Base-by-base conservation (phyloP, 73 alveolate species). In the Symbiodinium pilosum region DNA sequence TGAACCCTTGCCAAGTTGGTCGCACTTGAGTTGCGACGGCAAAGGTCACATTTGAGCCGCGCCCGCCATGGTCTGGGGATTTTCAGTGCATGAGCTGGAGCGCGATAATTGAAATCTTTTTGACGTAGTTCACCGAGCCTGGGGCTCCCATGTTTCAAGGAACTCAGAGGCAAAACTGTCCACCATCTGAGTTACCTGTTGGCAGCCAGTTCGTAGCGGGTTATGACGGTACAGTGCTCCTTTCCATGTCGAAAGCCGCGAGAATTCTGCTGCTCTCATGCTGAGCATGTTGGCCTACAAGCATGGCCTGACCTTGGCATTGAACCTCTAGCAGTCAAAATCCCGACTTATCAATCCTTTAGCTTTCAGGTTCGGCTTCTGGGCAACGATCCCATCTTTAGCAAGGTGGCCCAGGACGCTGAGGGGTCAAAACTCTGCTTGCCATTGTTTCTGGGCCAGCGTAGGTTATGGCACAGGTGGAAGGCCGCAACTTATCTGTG, bases 301-400 rank as follows among this genome's bases (percentile, higher is more conserved):
- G n/a, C n/a, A n/a, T n/a, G n/a, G n/a, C n/a, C n/a, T n/a, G n/a
- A n/a, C n/a, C n/a, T n/a, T n/a, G n/a, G n/a, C n/a, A n/a, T n/a
- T n/a, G n/a, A n/a, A n/a, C n/a, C n/a, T n/a, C n/a, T n/a, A n/a
- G n/a, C n/a, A n/a, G n/a, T n/a, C n/a, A n/a, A n/a, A n/a, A n/a
- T n/a, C n/a, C n/a, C n/a, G n/a, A n/a, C n/a, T n/a, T n/a, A n/a
- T n/a, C n/a, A n/a, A n/a, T n/a, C n/a, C n/a, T n/a, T n/a, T n/a
- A 28, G 43, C 39, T 0, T 41, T 44, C 64, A 85, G 93, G 93
- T 85, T 44, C 93, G 81, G 16, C 64, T 85, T 51, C 42, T 85
- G 51, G 93, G 93, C 40, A 81, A 85, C 4, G 93, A 85, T 36
- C 93, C 93, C 39, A 30, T 47, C 52, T 85, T 85, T 28, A 54